Conservation (phyloP, 805 yeast species). For the Candida pseudofarinosa region DNA sequence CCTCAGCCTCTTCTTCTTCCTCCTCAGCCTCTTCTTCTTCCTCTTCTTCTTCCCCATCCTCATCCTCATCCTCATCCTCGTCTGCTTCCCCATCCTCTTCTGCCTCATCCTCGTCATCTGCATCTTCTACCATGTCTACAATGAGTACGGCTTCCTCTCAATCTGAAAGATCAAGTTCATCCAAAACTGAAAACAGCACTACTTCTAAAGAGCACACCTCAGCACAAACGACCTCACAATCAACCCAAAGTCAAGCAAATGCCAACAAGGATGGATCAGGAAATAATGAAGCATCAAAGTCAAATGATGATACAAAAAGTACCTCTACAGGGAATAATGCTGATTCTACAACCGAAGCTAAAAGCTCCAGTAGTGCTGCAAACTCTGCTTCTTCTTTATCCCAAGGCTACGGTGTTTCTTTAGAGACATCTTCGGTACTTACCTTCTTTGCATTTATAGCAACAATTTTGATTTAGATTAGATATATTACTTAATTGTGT, state of each 20-base stretch:
- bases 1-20: conserved; percentile 4
- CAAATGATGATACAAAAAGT: conserved; percentile 7
- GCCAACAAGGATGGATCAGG: conserved; percentile 6
- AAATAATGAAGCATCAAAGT: not conserved
- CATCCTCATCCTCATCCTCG: conserved; percentile 11
- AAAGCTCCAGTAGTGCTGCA: conserved; percentile 1
- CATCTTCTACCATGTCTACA: conserved; percentile 4
- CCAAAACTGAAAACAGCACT: conserved; percentile 1
- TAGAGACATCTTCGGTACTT: not conserved
- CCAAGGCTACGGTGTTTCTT: not conserved
- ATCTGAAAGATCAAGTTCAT: not conserved
- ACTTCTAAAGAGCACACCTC: conserved; percentile 6
- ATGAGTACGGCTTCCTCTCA: conserved; percentile 5
- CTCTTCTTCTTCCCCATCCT: conserved; percentile 6
- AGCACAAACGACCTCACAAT: conserved; percentile 7
- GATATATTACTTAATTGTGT: not conserved
- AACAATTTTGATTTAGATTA: not conserved
- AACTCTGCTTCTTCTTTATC: conserved; percentile 1
- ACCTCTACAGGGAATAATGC: conserved; percentile 6
- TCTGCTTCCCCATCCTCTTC: conserved; percentile 5
- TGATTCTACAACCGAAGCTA: not conserved
- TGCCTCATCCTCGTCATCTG: conserved; percentile 3
- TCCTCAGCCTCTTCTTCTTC: conserved; percentile 10
- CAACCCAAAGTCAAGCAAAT: conserved; percentile 4
- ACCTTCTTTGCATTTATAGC: not conserved